These are phyloP conservation scores for Boletales sp. DNA, from an alignment of 768 basidiomycete genomes.

Conservation along the genomic window DNA sequence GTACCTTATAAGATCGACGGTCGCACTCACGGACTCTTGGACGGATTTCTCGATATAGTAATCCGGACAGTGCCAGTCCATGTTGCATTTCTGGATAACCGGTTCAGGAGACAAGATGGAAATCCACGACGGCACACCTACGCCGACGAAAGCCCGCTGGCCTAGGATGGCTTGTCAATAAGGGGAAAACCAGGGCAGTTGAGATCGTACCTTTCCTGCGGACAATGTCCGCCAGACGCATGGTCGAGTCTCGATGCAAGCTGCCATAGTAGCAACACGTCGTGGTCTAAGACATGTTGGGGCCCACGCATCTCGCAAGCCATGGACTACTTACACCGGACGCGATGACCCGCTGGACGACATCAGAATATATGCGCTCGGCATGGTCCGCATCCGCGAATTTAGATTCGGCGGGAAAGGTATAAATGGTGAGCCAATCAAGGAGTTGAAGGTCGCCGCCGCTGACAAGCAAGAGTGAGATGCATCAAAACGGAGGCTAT, in stretches of 20 bases:
- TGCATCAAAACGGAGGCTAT: background rate
- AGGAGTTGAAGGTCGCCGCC: constrained; percentile 86
- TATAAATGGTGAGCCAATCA: constrained; percentile 81
- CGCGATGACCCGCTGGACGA: constrained; percentile 68
- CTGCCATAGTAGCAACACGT: constrained; percentile 92
- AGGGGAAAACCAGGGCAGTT: background rate
- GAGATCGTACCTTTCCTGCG: constrained; percentile 49
- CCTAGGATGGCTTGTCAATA: constrained; percentile 38
- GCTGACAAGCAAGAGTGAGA: constrained; percentile 34
- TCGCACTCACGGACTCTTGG: constrained; percentile 56
- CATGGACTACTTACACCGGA: constrained; percentile 57
- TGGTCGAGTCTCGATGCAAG: constrained; percentile 77
- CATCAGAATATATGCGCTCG: constrained; percentile 57
- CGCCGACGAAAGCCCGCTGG: constrained; percentile 83
- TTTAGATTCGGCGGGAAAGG: constrained; percentile 83
- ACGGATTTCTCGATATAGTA: constrained; percentile 66
- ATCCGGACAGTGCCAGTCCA: constrained; percentile 62
- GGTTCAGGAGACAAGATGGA: constrained; percentile 1
- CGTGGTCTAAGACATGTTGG: constrained; percentile 56
- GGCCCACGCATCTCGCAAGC: background rate
- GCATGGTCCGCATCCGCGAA: constrained; percentile 75
- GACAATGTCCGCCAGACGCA: constrained; percentile 74
- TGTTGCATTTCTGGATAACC: constrained; percentile 31
- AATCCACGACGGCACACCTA: constrained; percentile 35
- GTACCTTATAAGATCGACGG: constrained; percentile 62